Conservation (phyloP, 352 stramenopile species). For the Phytophthora tubulina region DNA sequence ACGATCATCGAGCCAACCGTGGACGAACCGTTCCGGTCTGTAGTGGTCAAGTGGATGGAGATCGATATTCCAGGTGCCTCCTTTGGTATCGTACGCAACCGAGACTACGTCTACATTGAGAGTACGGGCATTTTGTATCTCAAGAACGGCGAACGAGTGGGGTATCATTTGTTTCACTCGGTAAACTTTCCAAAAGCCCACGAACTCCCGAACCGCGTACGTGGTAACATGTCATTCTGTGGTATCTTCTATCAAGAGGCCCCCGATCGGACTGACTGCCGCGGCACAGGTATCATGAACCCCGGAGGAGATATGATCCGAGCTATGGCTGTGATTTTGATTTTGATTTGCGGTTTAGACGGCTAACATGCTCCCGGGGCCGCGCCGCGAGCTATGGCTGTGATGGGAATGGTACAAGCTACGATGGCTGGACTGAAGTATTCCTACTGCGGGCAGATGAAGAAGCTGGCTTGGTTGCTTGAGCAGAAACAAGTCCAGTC, state of each 20-base stretch:
- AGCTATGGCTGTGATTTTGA: constrained; percentile 4
- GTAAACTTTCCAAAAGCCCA: constrained; percentile 30
- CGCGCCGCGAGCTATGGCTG: constrained; percentile 20
- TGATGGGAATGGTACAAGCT: too few species aligned
- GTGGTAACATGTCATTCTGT: constrained; percentile 55
- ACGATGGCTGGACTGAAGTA: constrained; percentile 28
- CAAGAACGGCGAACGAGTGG: constrained; percentile 23
- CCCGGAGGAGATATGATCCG: constrained; percentile 40
- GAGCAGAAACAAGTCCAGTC: constrained; percentile 22
- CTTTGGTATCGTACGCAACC: constrained; percentile 28
- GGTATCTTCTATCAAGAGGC: constrained; percentile 42
- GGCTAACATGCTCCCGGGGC: too few species aligned
- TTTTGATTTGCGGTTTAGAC: too few species aligned
- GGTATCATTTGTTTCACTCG: constrained; percentile 36
- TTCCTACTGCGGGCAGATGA: constrained; percentile 46
- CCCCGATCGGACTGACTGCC: constrained; percentile 18
- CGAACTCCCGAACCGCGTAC: constrained; percentile 32
- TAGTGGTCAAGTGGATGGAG: constrained; percentile 50
- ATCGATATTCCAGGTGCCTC: constrained; percentile 23
- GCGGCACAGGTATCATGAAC: constrained; percentile 32
- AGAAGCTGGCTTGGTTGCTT: constrained; percentile 40
- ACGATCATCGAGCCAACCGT: constrained; percentile 49
- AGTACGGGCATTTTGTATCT: constrained; percentile 22
- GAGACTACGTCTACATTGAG: constrained; percentile 33
- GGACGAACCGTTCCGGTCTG: constrained; percentile 53